Percentiles rank a stretch among this genome's conserved stretches.
phyloP scores from a whole-genome alignment of 257 asterid species.

The Fraxinus excelsior region DNA sequence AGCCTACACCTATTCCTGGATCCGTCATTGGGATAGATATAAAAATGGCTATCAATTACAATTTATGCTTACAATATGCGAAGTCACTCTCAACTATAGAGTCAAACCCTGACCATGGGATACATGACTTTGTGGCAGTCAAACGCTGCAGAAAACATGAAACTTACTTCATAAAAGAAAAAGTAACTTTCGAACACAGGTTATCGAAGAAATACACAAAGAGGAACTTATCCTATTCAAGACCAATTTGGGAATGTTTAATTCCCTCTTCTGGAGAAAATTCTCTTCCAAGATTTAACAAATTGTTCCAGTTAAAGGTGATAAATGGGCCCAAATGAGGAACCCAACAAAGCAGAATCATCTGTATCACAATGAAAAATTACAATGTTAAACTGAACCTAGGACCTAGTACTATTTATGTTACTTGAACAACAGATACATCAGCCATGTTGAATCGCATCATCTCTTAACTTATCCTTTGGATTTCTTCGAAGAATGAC shows the following conservation, averaged over 20 bases:
- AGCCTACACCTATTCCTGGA: too few species aligned
- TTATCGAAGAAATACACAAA: neutral
- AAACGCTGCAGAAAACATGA: too few species aligned
- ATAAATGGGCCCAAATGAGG: slow-evolving; percentile 45
- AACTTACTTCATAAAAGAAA: too few species aligned
- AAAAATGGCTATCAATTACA: too few species aligned
- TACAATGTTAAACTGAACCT: slow-evolving; percentile 44
- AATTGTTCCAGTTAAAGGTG: slow-evolving; percentile 36
- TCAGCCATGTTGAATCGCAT: slow-evolving; percentile 31
- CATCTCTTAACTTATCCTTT: slow-evolving; percentile 31
- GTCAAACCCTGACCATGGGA: too few species aligned
- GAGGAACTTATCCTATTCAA: neutral
- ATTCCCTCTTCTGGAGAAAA: slow-evolving; percentile 40
- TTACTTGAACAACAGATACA: slow-evolving; percentile 34
- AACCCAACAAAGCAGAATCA: slow-evolving; percentile 35
- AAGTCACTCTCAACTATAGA: too few species aligned
- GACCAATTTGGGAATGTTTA: slow-evolving; percentile 21
- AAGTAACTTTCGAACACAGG: neutral
- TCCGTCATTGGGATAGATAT: too few species aligned
- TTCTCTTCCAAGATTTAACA: slow-evolving; percentile 39
- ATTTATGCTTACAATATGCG: too few species aligned
- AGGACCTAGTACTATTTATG: slow-evolving; percentile 42
- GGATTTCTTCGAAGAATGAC: slow-evolving; percentile 76
- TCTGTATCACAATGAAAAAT: slow-evolving; percentile 40
- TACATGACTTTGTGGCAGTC: too few species aligned